phyloP scores from a whole-genome alignment of 2,329 filamentous ascomycete species.

The Emmonsiellopsis sp. region DNA sequence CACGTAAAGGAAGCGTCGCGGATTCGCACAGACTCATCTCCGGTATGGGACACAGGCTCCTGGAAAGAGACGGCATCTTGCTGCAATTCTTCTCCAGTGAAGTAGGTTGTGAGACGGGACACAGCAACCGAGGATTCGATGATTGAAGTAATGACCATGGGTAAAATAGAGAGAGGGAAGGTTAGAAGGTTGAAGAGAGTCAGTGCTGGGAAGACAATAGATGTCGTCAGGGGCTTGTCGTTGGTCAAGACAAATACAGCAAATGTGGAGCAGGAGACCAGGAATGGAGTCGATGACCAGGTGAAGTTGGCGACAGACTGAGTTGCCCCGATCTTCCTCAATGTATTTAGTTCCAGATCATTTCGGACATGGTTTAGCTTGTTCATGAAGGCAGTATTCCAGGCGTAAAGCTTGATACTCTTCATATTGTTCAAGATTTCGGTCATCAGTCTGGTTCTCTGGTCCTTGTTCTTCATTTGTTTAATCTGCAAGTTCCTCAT shows the following conservation, averaged over 20 bases:
- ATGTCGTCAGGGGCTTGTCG: slow-evolving; percentile 73
- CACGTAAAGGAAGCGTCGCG: slow-evolving; percentile 86
- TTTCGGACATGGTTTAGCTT: slow-evolving; percentile 95
- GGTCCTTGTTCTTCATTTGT: slow-evolving; percentile 99
- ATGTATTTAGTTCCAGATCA: slow-evolving; percentile 86
- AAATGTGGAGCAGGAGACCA: slow-evolving; percentile 95
- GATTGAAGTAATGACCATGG: slow-evolving; percentile 96
- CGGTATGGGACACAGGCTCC: slow-evolving; percentile 61
- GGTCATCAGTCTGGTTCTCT: slow-evolving; percentile 84
- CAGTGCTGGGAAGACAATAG: slow-evolving; percentile 88
- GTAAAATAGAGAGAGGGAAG: slow-evolving; percentile 85
- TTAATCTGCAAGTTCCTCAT: slow-evolving; percentile 93
- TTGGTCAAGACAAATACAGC: slow-evolving; percentile 84
- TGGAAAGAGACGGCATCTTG: slow-evolving; percentile 65
- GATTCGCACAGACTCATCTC: slow-evolving; percentile 79
- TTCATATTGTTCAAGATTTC: slow-evolving; percentile 99
- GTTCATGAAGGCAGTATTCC: slow-evolving; percentile 95
- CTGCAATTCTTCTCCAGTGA: slow-evolving; percentile 84
- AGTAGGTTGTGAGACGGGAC: slow-evolving; percentile 71
- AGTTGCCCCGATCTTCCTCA: slow-evolving; percentile 90
- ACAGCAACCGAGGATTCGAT: slow-evolving; percentile 95
- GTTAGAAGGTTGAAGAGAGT: slow-evolving; percentile 94
- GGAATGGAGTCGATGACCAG: slow-evolving; percentile 94
- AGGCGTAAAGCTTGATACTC: slow-evolving; percentile 96
- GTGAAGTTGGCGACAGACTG: slow-evolving; percentile 95